Base-by-base conservation (phyloP, 495 filamentous ascomycete species). In the Penicillium canescens region DNA sequence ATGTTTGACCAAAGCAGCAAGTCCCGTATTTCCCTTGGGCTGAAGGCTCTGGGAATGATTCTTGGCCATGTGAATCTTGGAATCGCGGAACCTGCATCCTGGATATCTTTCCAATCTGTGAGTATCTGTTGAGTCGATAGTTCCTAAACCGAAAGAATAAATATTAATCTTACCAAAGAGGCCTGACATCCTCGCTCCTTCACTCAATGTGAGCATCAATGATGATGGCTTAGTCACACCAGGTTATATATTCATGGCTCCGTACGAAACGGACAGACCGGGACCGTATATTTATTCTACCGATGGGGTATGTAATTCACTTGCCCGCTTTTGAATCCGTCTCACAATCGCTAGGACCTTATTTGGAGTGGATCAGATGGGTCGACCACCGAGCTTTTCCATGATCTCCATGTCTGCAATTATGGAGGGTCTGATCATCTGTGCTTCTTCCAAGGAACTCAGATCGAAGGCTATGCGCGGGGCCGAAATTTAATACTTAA, bases 281-380 rank as follows among this genome's bases (percentile, higher is more conserved):
- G 60, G 60, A 13, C 60, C 60, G 9, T 53, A 59, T 31, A 62
- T 62, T 21, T 62, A 52, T 46, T 52, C 58, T 26, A 35, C 41
- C 8, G 46, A 53, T 33, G 60, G 45, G 7, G 58, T 57, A 38
- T 31, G 58, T 31, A 31, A 6, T 31, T 9, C 1, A 31, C 7
- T 1, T 31, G 26, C 7, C 26, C 6, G 8, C 26, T 6, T 31
- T 5, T 31, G 26, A 31, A 9, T 1, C 7, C 6, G 7, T 3
- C 26, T 31, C 5, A 31, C 26, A 9, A 31, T 31, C 26, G 31
- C 28, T 24, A 41, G 18, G 28, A 41, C 12, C 23, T n/a, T 9
- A 23, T 39, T 26, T 28, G 35, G 44, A 37, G 44, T 47, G 44
- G 44, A 18, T 35, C 44, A 20, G 23, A 37, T 21, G 44, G 44